A percentile compares a stretch with the other conserved stretches of the same genome.
phyloP scores from a whole-genome alignment of 345 rosid genomes.

The Angophora floribunda region DNA sequence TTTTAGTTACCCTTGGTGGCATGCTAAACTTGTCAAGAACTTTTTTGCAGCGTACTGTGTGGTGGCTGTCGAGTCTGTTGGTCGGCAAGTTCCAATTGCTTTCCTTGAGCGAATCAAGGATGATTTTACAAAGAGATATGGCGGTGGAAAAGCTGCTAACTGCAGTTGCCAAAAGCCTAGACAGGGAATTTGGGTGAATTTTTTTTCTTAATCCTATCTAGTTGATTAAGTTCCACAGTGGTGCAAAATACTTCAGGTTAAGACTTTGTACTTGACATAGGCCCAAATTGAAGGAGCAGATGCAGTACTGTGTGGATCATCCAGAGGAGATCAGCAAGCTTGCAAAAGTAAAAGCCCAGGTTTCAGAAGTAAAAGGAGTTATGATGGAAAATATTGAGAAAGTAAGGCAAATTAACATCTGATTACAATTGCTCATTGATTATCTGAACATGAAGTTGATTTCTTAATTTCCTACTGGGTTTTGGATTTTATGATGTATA shows the following conservation, averaged over 20 bases:
- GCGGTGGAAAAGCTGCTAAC: constrained; percentile 46
- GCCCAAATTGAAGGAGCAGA: constrained; percentile 50
- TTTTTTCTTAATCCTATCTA: background rate
- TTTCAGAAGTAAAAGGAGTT: constrained; percentile 49
- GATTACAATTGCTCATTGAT: background rate
- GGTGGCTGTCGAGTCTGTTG: constrained; percentile 50
- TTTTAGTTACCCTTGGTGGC: background rate
- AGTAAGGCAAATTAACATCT: constrained; percentile 1
- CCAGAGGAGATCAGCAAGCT: constrained; percentile 50
- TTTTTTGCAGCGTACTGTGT: constrained; percentile 47
- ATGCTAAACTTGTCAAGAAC: background rate
- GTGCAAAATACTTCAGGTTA: background rate
- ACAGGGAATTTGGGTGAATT: constrained; percentile 38
- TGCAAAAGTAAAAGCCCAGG: constrained; percentile 53
- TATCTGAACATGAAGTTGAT: background rate
- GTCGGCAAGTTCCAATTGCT: constrained; percentile 46
- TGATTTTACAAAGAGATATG: constrained; percentile 35
- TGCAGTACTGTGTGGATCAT: constrained; percentile 62
- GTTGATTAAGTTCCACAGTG: background rate
- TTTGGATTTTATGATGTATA: background rate
- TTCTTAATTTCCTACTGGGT: background rate
- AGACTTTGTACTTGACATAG: constrained; percentile 6
- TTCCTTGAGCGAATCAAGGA: constrained; percentile 56
- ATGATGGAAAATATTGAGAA: constrained; percentile 57
- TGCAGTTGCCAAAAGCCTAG: constrained; percentile 34